Percentiles rank a stretch among this genome's conserved stretches.
These are phyloP conservation scores for Wickerhamiella dianesei DNA, from an alignment of 805 yeast species.

Conservation along the genomic window DNA sequence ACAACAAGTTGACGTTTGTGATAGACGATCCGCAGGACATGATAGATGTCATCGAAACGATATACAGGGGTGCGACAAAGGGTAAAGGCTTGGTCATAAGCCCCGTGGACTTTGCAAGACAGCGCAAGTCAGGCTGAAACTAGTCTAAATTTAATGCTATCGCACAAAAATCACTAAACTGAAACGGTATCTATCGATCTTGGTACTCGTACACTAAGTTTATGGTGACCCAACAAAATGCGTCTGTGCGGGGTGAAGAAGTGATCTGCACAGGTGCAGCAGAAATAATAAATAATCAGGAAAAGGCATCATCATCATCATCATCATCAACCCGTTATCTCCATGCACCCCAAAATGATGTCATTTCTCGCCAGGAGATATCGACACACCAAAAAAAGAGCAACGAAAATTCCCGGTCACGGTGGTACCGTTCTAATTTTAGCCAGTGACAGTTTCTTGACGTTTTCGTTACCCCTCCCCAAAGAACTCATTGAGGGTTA, in stretches of 20 bases:
- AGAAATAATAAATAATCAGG: neutral
- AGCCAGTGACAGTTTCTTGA: too few relatives aligned
- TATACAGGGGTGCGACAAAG: conserved; percentile 81
- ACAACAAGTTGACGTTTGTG: conserved; percentile 79
- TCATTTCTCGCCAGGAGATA: too few relatives aligned
- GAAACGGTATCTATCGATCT: too few relatives aligned
- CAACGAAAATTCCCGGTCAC: neutral
- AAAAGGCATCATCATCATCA: neutral
- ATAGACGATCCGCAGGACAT: conserved; percentile 71
- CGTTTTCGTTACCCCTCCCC: too few relatives aligned
- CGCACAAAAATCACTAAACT: too few relatives aligned
- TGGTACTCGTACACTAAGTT: too few relatives aligned
- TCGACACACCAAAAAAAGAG: neutral
- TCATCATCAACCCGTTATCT: neutral
- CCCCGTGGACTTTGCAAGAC: conserved; percentile 36
- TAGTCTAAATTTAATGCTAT: too few relatives aligned
- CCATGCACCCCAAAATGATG: neutral
- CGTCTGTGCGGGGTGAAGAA: conserved; percentile 4
- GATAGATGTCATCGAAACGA: conserved; percentile 79
- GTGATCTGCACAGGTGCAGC: neutral
- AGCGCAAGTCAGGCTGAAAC: conserved; percentile 7
- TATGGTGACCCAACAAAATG: too few relatives aligned
- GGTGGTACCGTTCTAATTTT: neutral
- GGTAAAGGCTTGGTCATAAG: conserved; percentile 85
- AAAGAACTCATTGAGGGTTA: too few relatives aligned